Percentiles rank a stretch among this genome's conserved stretches.
Conservation (phyloP, 2,329 filamentous ascomycete species). For the Pseudocercospora pini-densiflorae region DNA sequence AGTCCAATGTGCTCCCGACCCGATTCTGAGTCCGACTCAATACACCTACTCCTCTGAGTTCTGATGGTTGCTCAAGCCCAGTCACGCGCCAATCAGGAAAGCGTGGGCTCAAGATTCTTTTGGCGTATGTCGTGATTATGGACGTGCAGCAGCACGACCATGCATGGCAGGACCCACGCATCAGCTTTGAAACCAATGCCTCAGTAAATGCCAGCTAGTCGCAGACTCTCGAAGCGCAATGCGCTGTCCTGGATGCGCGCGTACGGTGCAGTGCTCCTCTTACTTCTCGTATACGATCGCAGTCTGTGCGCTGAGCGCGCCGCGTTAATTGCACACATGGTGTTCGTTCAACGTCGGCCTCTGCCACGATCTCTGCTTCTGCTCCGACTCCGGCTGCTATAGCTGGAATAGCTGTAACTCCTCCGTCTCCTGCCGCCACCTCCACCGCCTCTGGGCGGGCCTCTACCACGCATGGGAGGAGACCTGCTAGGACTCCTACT, state of each 20-base stretch:
- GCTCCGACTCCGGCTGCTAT: slow-evolving; percentile 31
- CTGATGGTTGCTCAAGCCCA: background rate
- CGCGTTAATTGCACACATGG: too few species aligned
- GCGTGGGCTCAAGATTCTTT: background rate
- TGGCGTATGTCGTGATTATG: background rate
- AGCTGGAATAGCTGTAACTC: slow-evolving; percentile 26
- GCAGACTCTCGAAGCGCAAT: background rate
- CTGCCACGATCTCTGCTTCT: slow-evolving; percentile 32
- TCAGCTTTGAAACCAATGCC: background rate
- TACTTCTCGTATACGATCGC: background rate
- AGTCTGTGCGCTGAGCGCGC: background rate
- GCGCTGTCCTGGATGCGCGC: background rate
- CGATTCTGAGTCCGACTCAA: background rate
- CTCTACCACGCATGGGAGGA: slow-evolving; percentile 28
- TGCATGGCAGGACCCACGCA: background rate
- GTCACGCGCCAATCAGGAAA: background rate
- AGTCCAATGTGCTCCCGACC: background rate
- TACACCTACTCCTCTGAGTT: background rate
- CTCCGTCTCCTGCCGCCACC: slow-evolving; percentile 23
- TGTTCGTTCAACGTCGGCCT: slow-evolving; percentile 28
- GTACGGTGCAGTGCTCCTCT: background rate
- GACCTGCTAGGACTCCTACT: slow-evolving; percentile 36
- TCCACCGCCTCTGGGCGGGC: slow-evolving; percentile 22
- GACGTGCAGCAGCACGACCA: background rate
- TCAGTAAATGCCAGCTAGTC: background rate